Base-by-base conservation (phyloP, 257 asterid species). In the Nicotiana sylvestris region DNA sequence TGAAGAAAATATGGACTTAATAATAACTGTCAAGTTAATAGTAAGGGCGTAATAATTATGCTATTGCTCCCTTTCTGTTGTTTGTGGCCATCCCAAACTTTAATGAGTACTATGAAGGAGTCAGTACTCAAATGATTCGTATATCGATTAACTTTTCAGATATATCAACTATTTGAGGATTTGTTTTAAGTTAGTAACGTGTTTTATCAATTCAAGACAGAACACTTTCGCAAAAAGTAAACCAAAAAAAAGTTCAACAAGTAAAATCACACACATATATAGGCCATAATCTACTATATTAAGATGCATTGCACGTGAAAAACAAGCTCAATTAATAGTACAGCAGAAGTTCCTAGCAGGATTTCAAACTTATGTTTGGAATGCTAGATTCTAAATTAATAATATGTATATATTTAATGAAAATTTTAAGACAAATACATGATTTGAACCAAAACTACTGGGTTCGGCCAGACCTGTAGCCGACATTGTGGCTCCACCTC, bases 381-480 rank as follows among this genome's bases (percentile, higher is more conserved):
- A 43, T 8, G 0, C 0, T 39, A 0, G 0, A 43, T 43, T 43
- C 0, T 43, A 43, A 43, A 43, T 43, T 43, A 43, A 43, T 43
- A 8, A 7, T 43, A 8, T 43, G 0, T 43, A 43, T 8, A 43
- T 43, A 8, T 43, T 43, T 8, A 43, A 8, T 43, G 0, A 43
- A 43, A 43, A 8, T 1, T 43, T 43, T 43, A 8, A 43, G 0
- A 43, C 0, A 8, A 8, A 43, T 8, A 43, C 0, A 43, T 43
- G 0, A 43, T 43, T 43, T 43, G 2, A 8, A 43, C 3, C 3
- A 43, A 43, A 43, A 8, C 0, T 6, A 39, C 43, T 39, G 9
- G 9, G 0, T 39, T 43, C 3, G 11, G 0, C 0, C 3, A 3
- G 10, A 43, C 10, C 0, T 2, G 0, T 43, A 39, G 2, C 10